phyloP scores from a whole-genome alignment of 345 rosid genomes.

The Limnanthes douglasii region DNA sequence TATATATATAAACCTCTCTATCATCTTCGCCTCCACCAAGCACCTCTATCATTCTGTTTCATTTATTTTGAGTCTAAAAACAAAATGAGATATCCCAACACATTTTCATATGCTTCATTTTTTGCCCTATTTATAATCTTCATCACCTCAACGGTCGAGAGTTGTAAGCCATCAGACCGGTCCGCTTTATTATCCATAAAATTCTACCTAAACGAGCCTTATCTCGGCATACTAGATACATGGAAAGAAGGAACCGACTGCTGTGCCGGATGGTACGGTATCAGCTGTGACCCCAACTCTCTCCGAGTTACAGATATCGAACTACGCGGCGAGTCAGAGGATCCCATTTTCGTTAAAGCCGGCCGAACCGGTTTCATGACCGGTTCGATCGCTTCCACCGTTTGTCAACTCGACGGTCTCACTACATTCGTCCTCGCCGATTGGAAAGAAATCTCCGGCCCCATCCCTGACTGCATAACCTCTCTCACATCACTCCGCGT shows the following conservation, averaged over 20 bases:
- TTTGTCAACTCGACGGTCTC: constrained; percentile 59
- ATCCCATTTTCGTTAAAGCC: constrained; percentile 53
- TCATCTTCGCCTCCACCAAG: too few relatives aligned
- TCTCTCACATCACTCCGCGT: constrained; percentile 53
- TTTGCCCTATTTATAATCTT: constrained; percentile 14
- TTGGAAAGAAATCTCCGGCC: constrained; percentile 76
- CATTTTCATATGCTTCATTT: constrained; percentile 11
- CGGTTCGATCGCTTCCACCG: constrained; percentile 60
- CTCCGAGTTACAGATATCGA: constrained; percentile 56
- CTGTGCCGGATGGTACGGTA: constrained; percentile 67
- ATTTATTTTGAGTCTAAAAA: too few relatives aligned
- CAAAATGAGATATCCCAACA: constrained; percentile 12
- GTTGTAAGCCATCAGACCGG: constrained; percentile 43
- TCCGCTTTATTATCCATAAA: constrained; percentile 44
- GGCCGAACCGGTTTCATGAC: constrained; percentile 80
- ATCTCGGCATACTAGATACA: constrained; percentile 57
- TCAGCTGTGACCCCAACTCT: constrained; percentile 62
- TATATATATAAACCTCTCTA: too few relatives aligned
- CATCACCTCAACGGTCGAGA: constrained; percentile 14
- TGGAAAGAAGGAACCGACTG: constrained; percentile 54
- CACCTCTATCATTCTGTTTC: too few relatives aligned
- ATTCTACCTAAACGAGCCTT: constrained; percentile 51
- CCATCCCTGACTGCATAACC: constrained; percentile 46
- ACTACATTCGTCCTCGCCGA: constrained; percentile 54
- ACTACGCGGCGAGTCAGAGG: constrained; percentile 93